Conservation (phyloP, 345 rosid species). For the Sisymbrium irio region DNA sequence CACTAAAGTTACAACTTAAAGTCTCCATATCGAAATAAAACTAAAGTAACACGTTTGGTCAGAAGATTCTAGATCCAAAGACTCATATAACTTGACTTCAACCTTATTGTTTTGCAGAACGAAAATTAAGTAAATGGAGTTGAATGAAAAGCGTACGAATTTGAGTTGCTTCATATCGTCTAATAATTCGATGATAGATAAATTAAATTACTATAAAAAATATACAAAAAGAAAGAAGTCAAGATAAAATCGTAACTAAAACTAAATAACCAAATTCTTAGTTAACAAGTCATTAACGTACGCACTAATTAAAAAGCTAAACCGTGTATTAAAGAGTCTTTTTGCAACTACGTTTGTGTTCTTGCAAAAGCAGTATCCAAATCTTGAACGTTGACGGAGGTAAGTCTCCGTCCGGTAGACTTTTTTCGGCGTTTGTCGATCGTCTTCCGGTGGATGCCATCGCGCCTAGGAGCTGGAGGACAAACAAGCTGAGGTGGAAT, state of each 20-base stretch:
- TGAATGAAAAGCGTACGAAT: background rate
- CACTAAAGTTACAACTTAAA: background rate
- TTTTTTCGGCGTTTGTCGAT: slow-evolving; percentile 13
- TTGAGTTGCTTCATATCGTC: background rate
- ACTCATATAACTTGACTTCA: background rate
- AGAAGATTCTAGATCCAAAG: background rate
- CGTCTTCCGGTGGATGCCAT: background rate
- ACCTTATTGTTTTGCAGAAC: background rate
- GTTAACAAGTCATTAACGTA: slow-evolving; percentile 14
- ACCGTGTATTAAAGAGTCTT: slow-evolving; percentile 1
- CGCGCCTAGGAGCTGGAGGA: slow-evolving; percentile 29
- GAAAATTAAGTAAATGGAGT: background rate
- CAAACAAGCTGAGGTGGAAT: slow-evolving; percentile 15
- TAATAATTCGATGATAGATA: background rate
- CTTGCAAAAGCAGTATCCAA: slow-evolving; percentile 1
- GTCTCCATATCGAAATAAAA: background rate
- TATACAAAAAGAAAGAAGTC: background rate
- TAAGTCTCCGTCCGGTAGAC: background rate
- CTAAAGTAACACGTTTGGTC: background rate
- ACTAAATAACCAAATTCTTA: background rate
- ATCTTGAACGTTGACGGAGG: background rate
- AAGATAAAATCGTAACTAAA: background rate
- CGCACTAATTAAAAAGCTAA: background rate
- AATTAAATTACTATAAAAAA: background rate
- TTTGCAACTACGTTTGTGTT: background rate